A percentile compares a stretch with the other conserved stretches of the same genome.
Evolutionary conservation across 257 asterid species (phyloP).

Genomic region (Henckelia pumila): DNA sequence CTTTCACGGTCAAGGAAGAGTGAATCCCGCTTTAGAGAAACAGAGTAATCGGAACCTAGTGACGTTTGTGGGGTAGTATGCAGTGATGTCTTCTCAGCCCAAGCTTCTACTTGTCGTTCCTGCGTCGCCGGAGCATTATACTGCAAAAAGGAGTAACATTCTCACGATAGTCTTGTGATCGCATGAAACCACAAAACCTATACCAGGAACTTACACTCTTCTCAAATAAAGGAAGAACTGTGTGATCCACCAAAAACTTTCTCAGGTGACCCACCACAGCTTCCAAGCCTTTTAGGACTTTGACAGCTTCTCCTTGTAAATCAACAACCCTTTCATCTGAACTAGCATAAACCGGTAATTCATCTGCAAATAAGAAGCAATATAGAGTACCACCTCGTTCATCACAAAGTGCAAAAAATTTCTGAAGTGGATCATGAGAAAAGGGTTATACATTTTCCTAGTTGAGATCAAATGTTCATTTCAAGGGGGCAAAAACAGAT

Average conservation of each 20-base stretch:
- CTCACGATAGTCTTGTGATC: slow-evolving; percentile 7
- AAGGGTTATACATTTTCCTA: background rate
- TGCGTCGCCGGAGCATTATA: slow-evolving; percentile 46
- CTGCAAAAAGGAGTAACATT: slow-evolving; percentile 36
- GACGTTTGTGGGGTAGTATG: slow-evolving; percentile 44
- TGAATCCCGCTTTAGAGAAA: slow-evolving; percentile 53
- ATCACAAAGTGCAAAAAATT: slow-evolving; percentile 18
- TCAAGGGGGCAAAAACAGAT: background rate
- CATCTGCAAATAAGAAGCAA: slow-evolving; percentile 43
- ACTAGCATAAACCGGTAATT: slow-evolving; percentile 60
- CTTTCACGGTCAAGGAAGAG: slow-evolving; percentile 52
- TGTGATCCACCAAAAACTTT: slow-evolving; percentile 80
- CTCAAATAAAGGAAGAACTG: slow-evolving; percentile 77
- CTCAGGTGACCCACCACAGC: slow-evolving; percentile 77
- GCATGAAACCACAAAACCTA: slow-evolving; percentile 7
- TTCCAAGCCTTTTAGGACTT: slow-evolving; percentile 74
- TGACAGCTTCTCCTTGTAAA: slow-evolving; percentile 73
- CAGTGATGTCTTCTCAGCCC: slow-evolving; percentile 53
- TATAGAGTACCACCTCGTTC: slow-evolving; percentile 10
- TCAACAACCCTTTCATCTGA: slow-evolving; percentile 84
- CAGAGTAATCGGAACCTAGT: slow-evolving; percentile 46
- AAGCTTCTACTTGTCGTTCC: slow-evolving; percentile 58
- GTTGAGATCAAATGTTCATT: background rate
- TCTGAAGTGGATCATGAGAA: slow-evolving; percentile 1
- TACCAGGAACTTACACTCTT: slow-evolving; percentile 54